Conservation (phyloP, 2,329 filamentous ascomycete genomes). For the Neonectria ditissima region DNA sequence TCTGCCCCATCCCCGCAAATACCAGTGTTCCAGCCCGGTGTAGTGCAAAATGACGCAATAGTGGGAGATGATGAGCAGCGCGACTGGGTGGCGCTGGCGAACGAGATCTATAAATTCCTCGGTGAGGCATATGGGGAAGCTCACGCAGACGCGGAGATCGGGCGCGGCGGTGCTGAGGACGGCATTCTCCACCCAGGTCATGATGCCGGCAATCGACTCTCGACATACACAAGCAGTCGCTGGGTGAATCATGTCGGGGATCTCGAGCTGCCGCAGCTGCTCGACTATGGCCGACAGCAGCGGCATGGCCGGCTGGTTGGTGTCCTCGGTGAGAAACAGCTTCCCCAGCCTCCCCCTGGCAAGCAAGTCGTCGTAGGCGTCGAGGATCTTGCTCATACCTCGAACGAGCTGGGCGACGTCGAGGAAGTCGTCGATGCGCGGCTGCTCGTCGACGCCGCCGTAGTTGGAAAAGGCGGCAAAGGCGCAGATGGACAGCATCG, state of each 20-base stretch:
- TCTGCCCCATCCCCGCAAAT: conserved; percentile 30
- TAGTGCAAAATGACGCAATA: conserved; percentile 34
- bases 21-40: conserved; percentile 28
- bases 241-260: conserved; percentile 18
- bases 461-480: conserved; percentile 45
- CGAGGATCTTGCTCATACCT: conserved; percentile 48
- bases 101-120: conserved; percentile 33
- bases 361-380: conserved; percentile 36
- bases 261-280: conserved; percentile 26
- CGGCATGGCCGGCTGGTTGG: background rate
- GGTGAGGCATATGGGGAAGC: conserved; percentile 28
- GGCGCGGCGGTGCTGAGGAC: conserved; percentile 6
- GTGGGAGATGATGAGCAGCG: conserved; percentile 30
- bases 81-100: conserved; percentile 28
- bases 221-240: conserved; percentile 2
- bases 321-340: conserved; percentile 17
- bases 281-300: conserved; percentile 16
- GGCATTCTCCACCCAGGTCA: conserved; percentile 18
- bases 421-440: conserved; percentile 47
- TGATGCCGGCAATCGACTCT: conserved; percentile 8
- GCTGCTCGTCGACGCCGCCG: conserved; percentile 26
- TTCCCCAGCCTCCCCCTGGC: conserved; percentile 4
- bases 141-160: conserved; percentile 28
- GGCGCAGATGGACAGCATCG: conserved; percentile 48
- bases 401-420: conserved; percentile 48